Evolutionary conservation across 768 basidiomycete species (phyloP).

Genomic region (Mycena polygramma): DNA sequence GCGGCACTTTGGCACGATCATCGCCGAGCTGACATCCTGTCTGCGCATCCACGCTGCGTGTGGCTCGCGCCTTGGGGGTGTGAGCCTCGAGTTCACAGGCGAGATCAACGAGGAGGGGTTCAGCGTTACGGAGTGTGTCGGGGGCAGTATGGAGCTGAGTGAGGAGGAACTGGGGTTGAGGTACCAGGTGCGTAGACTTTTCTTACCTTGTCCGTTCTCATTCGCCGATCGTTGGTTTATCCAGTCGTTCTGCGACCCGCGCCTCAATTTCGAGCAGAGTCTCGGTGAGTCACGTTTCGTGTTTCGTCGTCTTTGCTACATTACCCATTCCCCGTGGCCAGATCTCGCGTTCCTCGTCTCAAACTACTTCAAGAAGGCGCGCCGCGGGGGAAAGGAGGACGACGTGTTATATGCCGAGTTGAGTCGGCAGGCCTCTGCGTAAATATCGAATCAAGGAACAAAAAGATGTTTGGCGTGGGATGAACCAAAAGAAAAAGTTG

Average conservation of each 20-base stretch:
- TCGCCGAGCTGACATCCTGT: conserved; percentile 86
- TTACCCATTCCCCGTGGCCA: conserved; percentile 37
- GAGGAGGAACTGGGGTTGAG: conserved; percentile 92
- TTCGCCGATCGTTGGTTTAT: background rate
- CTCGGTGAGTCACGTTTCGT: conserved; percentile 70
- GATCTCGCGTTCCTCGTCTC: conserved; percentile 91
- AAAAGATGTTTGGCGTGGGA: no score
- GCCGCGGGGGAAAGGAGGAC: conserved; percentile 51
- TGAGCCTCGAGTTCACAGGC: conserved; percentile 93
- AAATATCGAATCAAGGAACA: background rate
- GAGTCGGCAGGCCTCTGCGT: conserved; percentile 17
- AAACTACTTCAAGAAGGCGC: conserved; percentile 81
- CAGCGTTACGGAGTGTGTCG: conserved; percentile 96
- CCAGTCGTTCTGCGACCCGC: conserved; percentile 93
- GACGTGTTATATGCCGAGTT: conserved; percentile 56
- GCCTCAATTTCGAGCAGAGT: conserved; percentile 94
- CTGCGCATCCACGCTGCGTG: conserved; percentile 83
- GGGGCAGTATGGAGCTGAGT: conserved; percentile 94
- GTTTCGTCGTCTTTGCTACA: background rate
- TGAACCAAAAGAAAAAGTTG: no score
- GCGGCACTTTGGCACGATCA: conserved; percentile 89
- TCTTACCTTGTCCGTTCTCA: background rate
- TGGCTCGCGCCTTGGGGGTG: conserved; percentile 82
- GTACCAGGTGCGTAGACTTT: conserved; percentile 80
- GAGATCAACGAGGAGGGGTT: conserved; percentile 92